phyloP scores from a whole-genome alignment of 257 asterid species.

The Knoxia roxburghii region DNA sequence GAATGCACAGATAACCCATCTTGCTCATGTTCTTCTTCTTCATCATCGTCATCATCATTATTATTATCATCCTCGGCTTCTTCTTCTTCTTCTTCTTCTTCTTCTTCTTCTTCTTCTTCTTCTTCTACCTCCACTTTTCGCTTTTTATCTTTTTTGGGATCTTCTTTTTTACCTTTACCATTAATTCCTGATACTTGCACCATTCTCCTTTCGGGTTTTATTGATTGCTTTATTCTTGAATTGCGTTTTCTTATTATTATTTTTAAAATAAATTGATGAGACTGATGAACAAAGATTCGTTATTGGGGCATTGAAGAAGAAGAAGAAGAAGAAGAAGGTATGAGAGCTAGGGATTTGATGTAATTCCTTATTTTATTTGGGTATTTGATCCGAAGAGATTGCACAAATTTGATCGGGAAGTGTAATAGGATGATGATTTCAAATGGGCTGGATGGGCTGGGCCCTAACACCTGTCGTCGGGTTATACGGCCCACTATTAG shows the following conservation, averaged over 20 bases:
- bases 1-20: constrained; percentile 90
- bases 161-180: constrained; percentile 28
- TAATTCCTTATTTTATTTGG: background rate
- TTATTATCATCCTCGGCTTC: background rate
- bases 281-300: background rate
- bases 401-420: background rate
- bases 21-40: constrained; percentile 51
- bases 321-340: background rate
- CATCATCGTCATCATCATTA: constrained; percentile 28
- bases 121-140: background rate
- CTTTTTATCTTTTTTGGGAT: constrained; percentile 12
- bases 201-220: background rate
- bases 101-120: constrained; percentile 11
- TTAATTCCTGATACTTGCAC: constrained; percentile 20
- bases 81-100: constrained; percentile 24
- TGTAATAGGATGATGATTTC: background rate
- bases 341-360: background rate
- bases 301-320: background rate
- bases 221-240: background rate
- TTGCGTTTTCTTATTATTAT: background rate
- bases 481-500: background rate
- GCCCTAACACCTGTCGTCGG: background rate
- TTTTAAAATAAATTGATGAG: no score
- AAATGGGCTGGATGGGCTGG: background rate
- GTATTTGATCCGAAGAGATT: background rate